Conservation (phyloP, 768 basidiomycete species). For the Lactifluus piperatus region DNA sequence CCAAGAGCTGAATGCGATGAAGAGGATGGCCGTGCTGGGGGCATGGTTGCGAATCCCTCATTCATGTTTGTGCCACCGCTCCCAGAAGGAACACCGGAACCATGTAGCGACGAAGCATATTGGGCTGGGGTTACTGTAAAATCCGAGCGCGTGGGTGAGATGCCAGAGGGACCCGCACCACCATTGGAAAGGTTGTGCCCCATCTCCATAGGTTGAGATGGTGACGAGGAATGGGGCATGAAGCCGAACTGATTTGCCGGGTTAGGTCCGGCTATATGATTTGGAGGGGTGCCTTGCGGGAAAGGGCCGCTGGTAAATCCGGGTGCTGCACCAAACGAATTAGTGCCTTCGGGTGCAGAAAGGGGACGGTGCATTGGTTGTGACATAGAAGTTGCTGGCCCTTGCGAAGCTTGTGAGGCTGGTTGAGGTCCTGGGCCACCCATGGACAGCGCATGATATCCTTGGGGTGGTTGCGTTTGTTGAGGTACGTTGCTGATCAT, state of each 20-base stretch:
- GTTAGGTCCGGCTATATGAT: constrained; percentile 4
- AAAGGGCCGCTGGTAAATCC: constrained; percentile 15
- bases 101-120: constrained; percentile 47
- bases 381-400: constrained; percentile 3
- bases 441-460: background rate
- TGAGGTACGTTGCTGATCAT: constrained; percentile 39
- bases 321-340: constrained; percentile 1
- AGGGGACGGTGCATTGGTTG: constrained; percentile 12
- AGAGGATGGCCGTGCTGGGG: constrained; percentile 28
- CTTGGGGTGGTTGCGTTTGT: constrained; percentile 24
- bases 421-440: constrained; percentile 12
- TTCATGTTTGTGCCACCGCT: constrained; percentile 8
- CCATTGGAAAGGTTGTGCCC: constrained; percentile 33
- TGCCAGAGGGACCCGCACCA: constrained; percentile 29
- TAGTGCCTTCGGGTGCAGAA: constrained; percentile 5
- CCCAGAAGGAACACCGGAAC: constrained; percentile 13
- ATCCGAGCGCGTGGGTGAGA: constrained; percentile 32
- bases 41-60: constrained; percentile 29
- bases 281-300: constrained; percentile 23
- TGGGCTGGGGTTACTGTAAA: constrained; percentile 58
- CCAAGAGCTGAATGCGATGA: constrained; percentile 27
- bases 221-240: constrained; percentile 37
- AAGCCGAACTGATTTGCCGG: constrained; percentile 30
- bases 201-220: constrained; percentile 38
- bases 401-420: constrained; percentile 8